Evolutionary conservation across 78 protist genomes (phyloP), one percentile per base, ranked within the genome.

Genomic region (Dictyostelium citrinum): DNA sequence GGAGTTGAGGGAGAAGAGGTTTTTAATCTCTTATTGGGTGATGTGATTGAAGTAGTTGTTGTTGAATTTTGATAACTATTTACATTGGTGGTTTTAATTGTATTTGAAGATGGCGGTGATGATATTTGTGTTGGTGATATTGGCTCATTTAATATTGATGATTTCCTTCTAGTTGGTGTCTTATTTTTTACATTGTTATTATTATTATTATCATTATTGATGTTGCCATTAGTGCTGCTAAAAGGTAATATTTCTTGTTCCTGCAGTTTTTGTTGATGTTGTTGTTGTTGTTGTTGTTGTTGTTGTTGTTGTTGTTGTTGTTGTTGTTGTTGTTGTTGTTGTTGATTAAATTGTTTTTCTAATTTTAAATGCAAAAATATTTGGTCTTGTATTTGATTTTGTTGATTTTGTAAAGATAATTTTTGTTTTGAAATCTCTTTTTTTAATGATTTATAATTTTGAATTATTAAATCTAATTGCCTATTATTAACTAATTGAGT

Each of bases 401-500:
- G 60, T 8, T 77, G 67, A 5, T 43, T 22, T 82, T 35, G 35
- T 16, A 16, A 16, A 17, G 41, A 27, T 67, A 4, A 20, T 16
- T 68, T 45, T 14, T 71, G 20, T 22, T 83, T 49, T 45, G 37
- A 46, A 20, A 55, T 55, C 31, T 58, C 35, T 80, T 33, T 20
- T 55, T 35, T 24, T 16, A 46, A 9, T 35, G n/a, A 22, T 35
- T 74, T 84, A 84, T 45, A 84, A 6, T 31, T 33, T 39, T 5
- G 20, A 37, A 88, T 81, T 12, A 88, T 41, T 22, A 77, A 17
- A 67, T 88, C 93, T 24, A 88, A 20, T 2, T 77, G 80, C 68
- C 93, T 76, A 49, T 88, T 88, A 39, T 88, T 88, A 33, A 60
- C 55, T 43, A 88, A 33, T 5, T 76, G 76, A 4, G 85, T 49